phyloP scores from a whole-genome alignment of 139 green algal species.

The Micractinium conductrix region DNA sequence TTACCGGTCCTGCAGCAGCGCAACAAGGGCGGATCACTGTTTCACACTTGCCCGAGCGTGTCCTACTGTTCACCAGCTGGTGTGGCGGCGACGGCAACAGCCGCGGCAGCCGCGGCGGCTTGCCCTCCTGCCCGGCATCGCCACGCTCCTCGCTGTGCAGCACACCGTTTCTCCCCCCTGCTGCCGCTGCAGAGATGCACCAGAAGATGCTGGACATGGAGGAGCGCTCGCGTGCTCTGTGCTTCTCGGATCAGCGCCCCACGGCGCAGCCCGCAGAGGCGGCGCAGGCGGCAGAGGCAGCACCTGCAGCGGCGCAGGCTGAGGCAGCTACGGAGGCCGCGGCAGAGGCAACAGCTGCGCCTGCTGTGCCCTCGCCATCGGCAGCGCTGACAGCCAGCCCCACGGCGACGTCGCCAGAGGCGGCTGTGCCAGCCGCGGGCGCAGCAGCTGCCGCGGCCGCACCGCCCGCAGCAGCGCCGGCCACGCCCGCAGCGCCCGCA shows the following conservation, averaged over 20 bases:
- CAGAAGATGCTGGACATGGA: conserved; percentile 70
- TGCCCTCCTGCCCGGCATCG: no score
- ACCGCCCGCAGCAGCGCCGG: background rate
- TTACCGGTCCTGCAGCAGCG: no score
- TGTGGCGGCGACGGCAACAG: no score
- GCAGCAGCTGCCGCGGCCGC: background rate
- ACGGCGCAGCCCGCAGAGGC: background rate
- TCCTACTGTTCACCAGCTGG: no score
- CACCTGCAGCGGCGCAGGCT: background rate
- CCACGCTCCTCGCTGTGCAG: no score
- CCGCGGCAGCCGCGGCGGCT: no score
- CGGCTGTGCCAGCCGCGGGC: no score
- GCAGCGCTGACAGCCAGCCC: background rate
- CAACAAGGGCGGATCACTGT: no score
- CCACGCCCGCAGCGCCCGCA: background rate
- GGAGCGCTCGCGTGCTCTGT: background rate
- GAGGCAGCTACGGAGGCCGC: background rate
- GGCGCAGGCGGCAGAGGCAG: background rate
- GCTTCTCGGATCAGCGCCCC: background rate
- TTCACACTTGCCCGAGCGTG: no score
- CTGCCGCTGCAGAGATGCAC: no score
- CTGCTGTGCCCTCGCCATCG: background rate
- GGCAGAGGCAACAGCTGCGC: background rate
- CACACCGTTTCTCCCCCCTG: no score
- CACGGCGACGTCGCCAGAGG: no score